A percentile compares a stretch with the other conserved stretches of the same genome.
Conservation (phyloP, 148 eudicot genomes). For the Fallopia convolvulus region DNA sequence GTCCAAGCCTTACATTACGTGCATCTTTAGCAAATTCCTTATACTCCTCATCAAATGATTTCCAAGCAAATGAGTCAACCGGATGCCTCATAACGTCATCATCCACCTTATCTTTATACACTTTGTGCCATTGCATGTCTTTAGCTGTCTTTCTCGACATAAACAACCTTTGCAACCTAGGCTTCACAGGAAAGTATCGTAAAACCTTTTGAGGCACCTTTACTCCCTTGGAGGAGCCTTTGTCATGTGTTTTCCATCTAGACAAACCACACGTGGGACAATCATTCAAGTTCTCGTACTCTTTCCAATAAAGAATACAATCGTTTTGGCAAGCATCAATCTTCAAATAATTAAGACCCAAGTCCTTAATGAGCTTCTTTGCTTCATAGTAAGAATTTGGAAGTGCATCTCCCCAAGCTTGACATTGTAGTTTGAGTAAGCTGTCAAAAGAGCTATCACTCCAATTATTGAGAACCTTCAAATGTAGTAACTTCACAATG, state of each 20-base stretch:
- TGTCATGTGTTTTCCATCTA: not conserved
- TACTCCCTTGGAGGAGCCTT: not conserved
- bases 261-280: constrained; percentile 16
- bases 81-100: constrained; percentile 22
- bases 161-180: constrained; percentile 20
- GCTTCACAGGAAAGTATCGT: constrained; percentile 24
- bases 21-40: constrained; percentile 16
- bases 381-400: constrained; percentile 16
- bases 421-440: constrained; percentile 3
- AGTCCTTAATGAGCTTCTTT: constrained; percentile 14
- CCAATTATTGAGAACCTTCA: constrained; percentile 15
- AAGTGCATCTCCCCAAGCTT: constrained; percentile 9
- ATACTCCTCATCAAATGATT: constrained; percentile 14
- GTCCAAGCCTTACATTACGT: constrained; percentile 25
- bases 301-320: constrained; percentile 18
- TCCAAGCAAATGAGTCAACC: constrained; percentile 17
- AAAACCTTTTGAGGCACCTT: constrained; percentile 14
- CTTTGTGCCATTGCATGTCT: constrained; percentile 24
- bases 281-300: not conserved
- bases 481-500: constrained; percentile 13
- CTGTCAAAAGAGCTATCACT: constrained; percentile 14
- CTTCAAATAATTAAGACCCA: constrained; percentile 18
- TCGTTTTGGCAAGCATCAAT: constrained; percentile 19
- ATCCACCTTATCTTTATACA: not conserved
- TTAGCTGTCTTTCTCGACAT: constrained; percentile 17